Evolutionary conservation across 208 protist species (phyloP).

Genomic region (Trichomonas tenax): DNA sequence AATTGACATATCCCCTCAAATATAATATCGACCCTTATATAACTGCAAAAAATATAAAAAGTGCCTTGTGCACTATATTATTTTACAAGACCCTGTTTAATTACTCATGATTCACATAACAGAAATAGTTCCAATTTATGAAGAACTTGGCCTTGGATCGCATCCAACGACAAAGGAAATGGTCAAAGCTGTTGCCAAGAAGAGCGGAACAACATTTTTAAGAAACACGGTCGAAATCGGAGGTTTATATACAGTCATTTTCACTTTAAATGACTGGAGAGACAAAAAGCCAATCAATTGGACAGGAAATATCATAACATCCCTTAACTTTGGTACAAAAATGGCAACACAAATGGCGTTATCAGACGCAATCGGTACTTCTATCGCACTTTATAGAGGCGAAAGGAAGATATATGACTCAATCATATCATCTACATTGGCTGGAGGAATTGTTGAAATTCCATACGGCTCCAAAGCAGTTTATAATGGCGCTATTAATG

Average conservation of each 20-base stretch:
- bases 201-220: background rate
- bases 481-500: background rate
- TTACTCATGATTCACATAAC: background rate
- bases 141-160: background rate
- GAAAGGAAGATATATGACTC: background rate
- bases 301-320: background rate
- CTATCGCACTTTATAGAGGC: background rate
- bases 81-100: no score
- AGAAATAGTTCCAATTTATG: background rate
- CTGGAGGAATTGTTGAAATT: background rate
- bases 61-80: no score
- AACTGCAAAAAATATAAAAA: no score
- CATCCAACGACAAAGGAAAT: background rate
- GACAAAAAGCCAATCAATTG: background rate
- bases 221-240: background rate
- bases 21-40: no score
- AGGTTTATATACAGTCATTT: background rate
- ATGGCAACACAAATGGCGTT: background rate
- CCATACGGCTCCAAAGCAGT: background rate
- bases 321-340: background rate
- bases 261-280: background rate
- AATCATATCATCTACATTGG: background rate
- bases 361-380: background rate
- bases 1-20: no score
- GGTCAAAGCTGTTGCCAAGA: background rate